Conservation (phyloP, 352 stramenopile genomes). For the Pythium rishiriense region DNA sequence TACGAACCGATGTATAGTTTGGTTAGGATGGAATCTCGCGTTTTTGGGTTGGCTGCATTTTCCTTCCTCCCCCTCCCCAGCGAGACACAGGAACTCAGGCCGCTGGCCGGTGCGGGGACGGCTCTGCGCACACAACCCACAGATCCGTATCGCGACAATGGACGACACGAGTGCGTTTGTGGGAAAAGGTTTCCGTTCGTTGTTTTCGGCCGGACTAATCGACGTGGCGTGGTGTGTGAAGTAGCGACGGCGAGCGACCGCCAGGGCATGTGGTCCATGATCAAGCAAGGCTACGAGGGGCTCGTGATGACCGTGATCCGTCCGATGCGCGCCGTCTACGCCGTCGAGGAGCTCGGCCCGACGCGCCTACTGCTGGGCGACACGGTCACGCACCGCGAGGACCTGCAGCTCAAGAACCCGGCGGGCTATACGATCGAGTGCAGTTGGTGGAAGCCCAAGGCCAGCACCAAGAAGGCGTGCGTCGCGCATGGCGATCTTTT, state of each 20-base stretch:
- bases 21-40: slow-evolving; percentile 11
- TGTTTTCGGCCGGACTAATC: not conserved
- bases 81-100: not conserved
- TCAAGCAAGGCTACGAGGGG: slow-evolving; percentile 82
- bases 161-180: slow-evolving; percentile 29
- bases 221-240: not conserved
- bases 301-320: slow-evolving; percentile 84
- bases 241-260: slow-evolving; percentile 37
- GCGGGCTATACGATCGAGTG: slow-evolving; percentile 78
- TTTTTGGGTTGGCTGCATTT: slow-evolving; percentile 6
- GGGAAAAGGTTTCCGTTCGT: not conserved
- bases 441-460: slow-evolving; percentile 82
- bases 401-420: slow-evolving; percentile 76
- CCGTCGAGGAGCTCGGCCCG: slow-evolving; percentile 60
- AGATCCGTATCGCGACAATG: slow-evolving; percentile 16
- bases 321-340: slow-evolving; percentile 64
- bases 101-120: not conserved
- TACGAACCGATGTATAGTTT: slow-evolving; percentile 11
- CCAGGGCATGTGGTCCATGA: slow-evolving; percentile 80
- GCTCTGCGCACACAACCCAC: not conserved
- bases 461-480: slow-evolving; percentile 28
- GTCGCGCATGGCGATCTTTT: slow-evolving; percentile 10
- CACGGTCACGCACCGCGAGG: slow-evolving; percentile 61
- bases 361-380: slow-evolving; percentile 55
- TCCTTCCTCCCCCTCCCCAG: not conserved